Conservation (phyloP, 75 land plant genomes). For the Ceratopteris richardii region DNA sequence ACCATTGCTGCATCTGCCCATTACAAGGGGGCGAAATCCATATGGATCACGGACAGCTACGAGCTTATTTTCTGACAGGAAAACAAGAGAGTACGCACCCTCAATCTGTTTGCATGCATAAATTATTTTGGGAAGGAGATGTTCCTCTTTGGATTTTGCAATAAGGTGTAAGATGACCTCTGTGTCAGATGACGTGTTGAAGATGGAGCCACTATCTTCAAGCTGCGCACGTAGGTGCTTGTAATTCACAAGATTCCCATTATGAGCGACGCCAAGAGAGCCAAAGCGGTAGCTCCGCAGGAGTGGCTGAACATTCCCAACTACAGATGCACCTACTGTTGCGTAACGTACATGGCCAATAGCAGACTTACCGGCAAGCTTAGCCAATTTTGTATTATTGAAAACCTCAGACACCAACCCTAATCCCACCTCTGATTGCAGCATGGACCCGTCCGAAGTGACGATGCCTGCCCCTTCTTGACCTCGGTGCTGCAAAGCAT, state of each 20-base stretch:
- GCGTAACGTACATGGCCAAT: slow-evolving; percentile 26
- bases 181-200: slow-evolving; percentile 18
- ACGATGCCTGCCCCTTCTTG: slow-evolving; percentile 30
- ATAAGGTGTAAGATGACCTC: slow-evolving; percentile 33
- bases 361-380: slow-evolving; percentile 6
- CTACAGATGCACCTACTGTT: slow-evolving; percentile 18
- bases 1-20: slow-evolving; percentile 66
- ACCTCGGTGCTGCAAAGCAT: slow-evolving; percentile 27
- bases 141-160: slow-evolving; percentile 30
- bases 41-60: slow-evolving; percentile 82
- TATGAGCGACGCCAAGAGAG: slow-evolving; percentile 17
- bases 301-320: slow-evolving; percentile 20
- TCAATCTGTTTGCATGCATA: slow-evolving; percentile 48
- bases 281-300: slow-evolving; percentile 17
- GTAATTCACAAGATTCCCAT: slow-evolving; percentile 23
- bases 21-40: slow-evolving; percentile 88
- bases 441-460: neutral
- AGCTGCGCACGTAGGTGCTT: slow-evolving; percentile 9
- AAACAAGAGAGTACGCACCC: slow-evolving; percentile 88
- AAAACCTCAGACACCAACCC: slow-evolving; percentile 27
- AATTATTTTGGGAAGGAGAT: slow-evolving; percentile 17
- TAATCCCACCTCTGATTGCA: slow-evolving; percentile 13
- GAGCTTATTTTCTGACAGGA: slow-evolving; percentile 71
- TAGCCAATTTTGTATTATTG: neutral
- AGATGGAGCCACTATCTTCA: slow-evolving; percentile 22